phyloP scores from a whole-genome alignment of 495 filamentous ascomycete species.

The Aspergillus diversus region DNA sequence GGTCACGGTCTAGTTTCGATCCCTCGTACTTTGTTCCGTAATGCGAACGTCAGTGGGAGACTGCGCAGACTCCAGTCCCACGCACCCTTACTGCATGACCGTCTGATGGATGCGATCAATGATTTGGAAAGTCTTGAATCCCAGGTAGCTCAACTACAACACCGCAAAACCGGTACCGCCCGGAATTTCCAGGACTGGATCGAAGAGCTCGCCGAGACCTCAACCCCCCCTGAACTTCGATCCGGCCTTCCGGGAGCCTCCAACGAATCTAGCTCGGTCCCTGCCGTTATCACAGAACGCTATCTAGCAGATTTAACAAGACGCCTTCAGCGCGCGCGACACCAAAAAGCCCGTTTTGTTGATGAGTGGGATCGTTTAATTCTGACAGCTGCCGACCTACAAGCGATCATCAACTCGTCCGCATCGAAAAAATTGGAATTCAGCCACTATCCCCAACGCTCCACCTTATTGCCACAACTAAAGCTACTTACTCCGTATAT shows the following conservation, averaged over 20 bases:
- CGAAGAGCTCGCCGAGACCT: conserved; percentile 80
- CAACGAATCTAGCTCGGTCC: conserved; percentile 48
- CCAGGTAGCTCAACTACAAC: conserved; percentile 75
- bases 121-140: conserved; percentile 79
- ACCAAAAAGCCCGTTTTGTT: conserved; percentile 79
- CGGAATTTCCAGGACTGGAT: conserved; percentile 91
- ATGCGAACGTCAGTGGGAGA: conserved; percentile 70
- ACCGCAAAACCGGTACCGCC: conserved; percentile 82
- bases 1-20: conserved; percentile 94
- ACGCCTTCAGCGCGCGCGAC: conserved; percentile 75
- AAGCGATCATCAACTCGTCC: conserved; percentile 82
- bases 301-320: conserved; percentile 89
- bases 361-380: conserved; percentile 85
- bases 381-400: conserved; percentile 68
- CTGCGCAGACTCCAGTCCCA: conserved; percentile 74
- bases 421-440: conserved; percentile 81
- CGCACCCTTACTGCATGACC: conserved; percentile 83
- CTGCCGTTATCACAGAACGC: conserved; percentile 86
- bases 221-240: conserved; percentile 66
- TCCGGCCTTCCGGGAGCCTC: conserved; percentile 46
- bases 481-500: conserved; percentile 79
- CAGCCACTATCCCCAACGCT: conserved; percentile 56
- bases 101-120: conserved; percentile 80
- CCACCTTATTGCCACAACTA: conserved; percentile 58
- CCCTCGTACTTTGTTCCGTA: conserved; percentile 76